These are phyloP conservation scores for Colletotrichum noveboracense DNA, from an alignment of 2,329 filamentous ascomycete genomes.

Conservation along the genomic window DNA sequence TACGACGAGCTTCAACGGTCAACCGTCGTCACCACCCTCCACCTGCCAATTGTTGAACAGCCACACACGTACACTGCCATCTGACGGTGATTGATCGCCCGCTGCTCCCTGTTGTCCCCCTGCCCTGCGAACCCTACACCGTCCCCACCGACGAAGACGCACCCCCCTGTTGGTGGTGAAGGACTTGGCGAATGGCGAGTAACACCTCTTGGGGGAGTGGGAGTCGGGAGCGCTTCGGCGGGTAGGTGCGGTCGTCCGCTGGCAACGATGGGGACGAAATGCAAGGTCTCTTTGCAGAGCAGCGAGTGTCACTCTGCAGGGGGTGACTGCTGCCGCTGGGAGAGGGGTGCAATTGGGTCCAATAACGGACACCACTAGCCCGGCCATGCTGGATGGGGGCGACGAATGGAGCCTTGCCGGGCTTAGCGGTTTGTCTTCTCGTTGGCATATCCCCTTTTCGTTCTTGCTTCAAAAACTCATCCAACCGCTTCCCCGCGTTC, in stretches of 20 bases:
- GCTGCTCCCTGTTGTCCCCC: background rate
- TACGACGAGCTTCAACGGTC: background rate
- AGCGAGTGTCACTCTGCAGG: constrained; percentile 1
- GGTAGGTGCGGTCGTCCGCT: background rate
- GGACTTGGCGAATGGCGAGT: background rate
- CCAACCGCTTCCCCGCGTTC: constrained; percentile 8
- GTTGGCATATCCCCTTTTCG: constrained; percentile 1
- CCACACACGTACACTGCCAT: background rate
- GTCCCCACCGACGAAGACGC: background rate
- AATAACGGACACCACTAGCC: background rate
- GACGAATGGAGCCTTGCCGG: constrained; percentile 16
- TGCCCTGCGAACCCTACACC: background rate
- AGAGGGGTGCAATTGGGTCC: constrained; percentile 1
- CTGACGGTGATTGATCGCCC: background rate
- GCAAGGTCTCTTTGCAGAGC: constrained; percentile 8
- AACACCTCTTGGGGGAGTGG: background rate
- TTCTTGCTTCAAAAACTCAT: constrained; percentile 9
- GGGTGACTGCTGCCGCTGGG: background rate
- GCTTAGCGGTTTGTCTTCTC: constrained; percentile 13
- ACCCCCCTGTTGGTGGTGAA: background rate
- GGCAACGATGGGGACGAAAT: background rate
- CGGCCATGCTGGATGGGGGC: constrained; percentile 1
- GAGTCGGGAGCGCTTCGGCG: constrained; percentile 5
- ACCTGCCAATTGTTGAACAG: background rate
- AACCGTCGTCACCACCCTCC: background rate